A percentile compares a stretch with the other conserved stretches of the same genome.
These are phyloP conservation scores for Kodamaea jinghongensis DNA, from an alignment of 805 yeast genomes.

Conservation along the genomic window DNA sequence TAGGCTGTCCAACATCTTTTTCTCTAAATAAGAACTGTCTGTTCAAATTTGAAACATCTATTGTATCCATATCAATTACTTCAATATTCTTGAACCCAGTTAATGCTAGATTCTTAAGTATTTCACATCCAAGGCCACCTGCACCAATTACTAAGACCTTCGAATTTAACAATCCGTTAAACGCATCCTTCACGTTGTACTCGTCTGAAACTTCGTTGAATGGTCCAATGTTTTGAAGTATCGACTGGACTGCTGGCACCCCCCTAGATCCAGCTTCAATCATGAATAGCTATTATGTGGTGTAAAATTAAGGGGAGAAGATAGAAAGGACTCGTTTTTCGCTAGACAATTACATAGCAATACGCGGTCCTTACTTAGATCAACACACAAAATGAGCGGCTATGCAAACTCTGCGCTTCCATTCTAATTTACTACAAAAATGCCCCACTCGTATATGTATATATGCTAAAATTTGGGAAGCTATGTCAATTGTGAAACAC, in stretches of 20 bases:
- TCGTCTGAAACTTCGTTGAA: constrained; percentile 39
- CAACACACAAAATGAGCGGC: background rate
- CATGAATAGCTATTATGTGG: background rate
- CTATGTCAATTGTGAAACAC: no score
- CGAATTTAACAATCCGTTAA: constrained; percentile 18
- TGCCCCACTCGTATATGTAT: background rate
- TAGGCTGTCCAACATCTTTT: constrained; percentile 60
- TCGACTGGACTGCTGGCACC: constrained; percentile 16
- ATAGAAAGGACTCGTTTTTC: no score
- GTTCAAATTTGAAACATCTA: constrained; percentile 72
- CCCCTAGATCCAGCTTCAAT: constrained; percentile 9
- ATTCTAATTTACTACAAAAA: background rate
- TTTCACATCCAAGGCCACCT: constrained; percentile 84
- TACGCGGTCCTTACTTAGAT: background rate
- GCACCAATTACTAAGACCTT: constrained; percentile 61
- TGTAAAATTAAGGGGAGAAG: no score
- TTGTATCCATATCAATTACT: constrained; percentile 80
- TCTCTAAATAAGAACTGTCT: constrained; percentile 70
- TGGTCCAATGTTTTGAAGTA: constrained; percentile 33
- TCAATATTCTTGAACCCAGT: constrained; percentile 66
- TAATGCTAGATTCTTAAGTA: constrained; percentile 65
- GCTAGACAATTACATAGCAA: no score
- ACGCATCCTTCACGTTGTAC: constrained; percentile 23
- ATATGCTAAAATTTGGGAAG: no score
- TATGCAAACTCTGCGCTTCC: no score